Base-by-base conservation (phyloP, 2,329 filamentous ascomycete genomes). In the Pezicula rhizophila region DNA sequence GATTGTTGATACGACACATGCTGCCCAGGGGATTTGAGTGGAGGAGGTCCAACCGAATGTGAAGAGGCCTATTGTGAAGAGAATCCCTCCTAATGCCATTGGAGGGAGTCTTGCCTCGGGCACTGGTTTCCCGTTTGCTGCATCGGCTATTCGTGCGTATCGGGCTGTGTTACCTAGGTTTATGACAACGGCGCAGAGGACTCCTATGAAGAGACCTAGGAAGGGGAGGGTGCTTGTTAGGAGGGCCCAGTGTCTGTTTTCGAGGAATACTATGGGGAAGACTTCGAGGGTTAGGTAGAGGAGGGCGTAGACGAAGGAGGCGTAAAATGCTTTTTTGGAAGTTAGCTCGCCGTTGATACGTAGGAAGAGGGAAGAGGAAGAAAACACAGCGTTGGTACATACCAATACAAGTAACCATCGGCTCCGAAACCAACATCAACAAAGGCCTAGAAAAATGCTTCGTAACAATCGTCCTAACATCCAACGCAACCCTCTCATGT, bases 221-320 rank as follows among this genome's bases (percentile, higher is more conserved):
- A 88, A 89, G 1, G 86, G 79, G 1, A 79, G 75, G 17, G 83
- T 82, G 4, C 74, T 70, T 58, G 86, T 71, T 35, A 80, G 71
- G 11, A 77, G 68, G 47, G 70, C 75, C 66, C 88, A 88, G 49
- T 65, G 64, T 58, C 88, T 77, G 15, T 76, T 78, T 12, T 71
- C 74, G 18, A 69, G 57, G 65, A 87, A 88, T n/a, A 87, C 78
- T 2, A 87, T 70, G 0, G 84, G 83, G 10, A 89, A 75, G 3
- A 65, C 68, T 55, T 63, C 67, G 39, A 70, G 64, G 74, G 81
- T 68, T 50, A 89, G 72, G 63, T 87, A 89, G 0, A 89, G 70
- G 1, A 87, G 74, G 0, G 79, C 82, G 81, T 84, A 89, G 45
- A 77, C 79, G 64, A 89, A 89, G 0, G 82, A 74, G 0, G 83